Conservation (phyloP, 768 basidiomycete genomes). For the Leccinum longicurvipes region DNA sequence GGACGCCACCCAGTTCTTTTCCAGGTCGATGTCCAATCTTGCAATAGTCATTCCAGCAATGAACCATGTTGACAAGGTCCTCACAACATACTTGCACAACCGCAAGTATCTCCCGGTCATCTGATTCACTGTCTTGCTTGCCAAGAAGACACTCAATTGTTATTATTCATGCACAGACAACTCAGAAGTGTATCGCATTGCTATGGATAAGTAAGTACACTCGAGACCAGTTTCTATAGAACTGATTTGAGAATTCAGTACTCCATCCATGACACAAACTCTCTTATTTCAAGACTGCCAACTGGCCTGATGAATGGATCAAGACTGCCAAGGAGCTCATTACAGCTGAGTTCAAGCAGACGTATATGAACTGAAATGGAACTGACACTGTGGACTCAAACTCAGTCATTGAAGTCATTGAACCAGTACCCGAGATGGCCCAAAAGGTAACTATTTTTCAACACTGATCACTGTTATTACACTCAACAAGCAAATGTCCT, state of each 20-base stretch:
- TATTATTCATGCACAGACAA: background rate
- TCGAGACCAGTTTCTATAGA: background rate
- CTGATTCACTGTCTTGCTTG: background rate
- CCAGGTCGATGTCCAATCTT: constrained; percentile 16
- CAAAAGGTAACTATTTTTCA: background rate
- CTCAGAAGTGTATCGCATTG: background rate
- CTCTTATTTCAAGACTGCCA: background rate
- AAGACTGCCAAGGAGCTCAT: background rate
- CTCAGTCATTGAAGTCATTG: background rate
- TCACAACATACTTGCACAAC: constrained; percentile 3
- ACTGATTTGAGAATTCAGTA: background rate
- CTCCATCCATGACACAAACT: background rate
- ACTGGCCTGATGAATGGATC: background rate
- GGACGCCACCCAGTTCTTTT: constrained; percentile 27
- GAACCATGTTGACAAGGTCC: constrained; percentile 29
- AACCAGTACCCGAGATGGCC: background rate
- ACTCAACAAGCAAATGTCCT: no score
- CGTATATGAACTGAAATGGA: background rate
- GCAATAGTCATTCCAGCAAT: constrained; percentile 32
- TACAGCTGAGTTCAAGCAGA: background rate
- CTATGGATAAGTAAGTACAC: background rate
- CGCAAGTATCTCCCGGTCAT: background rate
- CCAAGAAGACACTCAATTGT: constrained; percentile 1
- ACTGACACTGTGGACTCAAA: background rate
- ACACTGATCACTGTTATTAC: no score